Percentiles rank a stretch among this genome's conserved stretches.
These are phyloP conservation scores for Daldinia decipiens DNA, from an alignment of 495 filamentous ascomycete genomes.

Conservation along the genomic window DNA sequence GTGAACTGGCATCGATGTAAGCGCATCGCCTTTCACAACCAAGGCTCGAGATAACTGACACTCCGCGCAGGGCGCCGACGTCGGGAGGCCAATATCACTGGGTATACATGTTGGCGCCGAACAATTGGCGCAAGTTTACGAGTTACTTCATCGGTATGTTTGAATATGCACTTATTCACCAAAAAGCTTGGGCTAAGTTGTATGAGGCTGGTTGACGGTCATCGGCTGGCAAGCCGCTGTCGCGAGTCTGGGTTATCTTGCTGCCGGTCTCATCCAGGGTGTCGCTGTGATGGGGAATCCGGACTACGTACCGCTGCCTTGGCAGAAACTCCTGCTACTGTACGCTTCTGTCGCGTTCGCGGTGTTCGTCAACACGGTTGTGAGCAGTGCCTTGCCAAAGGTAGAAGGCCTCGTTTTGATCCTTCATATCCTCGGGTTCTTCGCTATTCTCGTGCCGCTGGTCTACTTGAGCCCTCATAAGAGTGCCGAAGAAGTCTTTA, in stretches of 20 bases:
- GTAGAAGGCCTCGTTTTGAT: conserved; percentile 60
- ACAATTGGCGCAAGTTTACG: conserved; percentile 63
- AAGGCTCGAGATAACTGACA: background rate
- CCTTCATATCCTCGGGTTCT: conserved; percentile 62
- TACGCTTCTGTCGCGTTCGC: conserved; percentile 54
- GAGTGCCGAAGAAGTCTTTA: conserved; percentile 41
- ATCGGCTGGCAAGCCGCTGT: conserved; percentile 69
- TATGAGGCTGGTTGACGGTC: conserved; percentile 64
- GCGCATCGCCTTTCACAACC: background rate
- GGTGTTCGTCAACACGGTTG: conserved; percentile 57
- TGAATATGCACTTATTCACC: background rate
- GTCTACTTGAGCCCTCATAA: conserved; percentile 59
- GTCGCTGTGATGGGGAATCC: conserved; percentile 28
- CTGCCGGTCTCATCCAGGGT: conserved; percentile 68
- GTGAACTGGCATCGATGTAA: conserved; percentile 48
- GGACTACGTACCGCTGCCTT: conserved; percentile 39
- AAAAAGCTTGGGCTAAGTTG: background rate
- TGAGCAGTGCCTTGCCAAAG: conserved; percentile 54
- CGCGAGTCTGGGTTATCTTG: conserved; percentile 64
- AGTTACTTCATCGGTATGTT: conserved; percentile 64
- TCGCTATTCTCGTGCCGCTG: conserved; percentile 62
- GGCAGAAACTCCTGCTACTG: conserved; percentile 63
- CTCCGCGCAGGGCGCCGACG: conserved; percentile 41
- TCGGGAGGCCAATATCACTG: conserved; percentile 57
- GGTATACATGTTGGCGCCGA: conserved; percentile 69